Evolutionary conservation across 2,329 filamentous ascomycete species (phyloP), one percentile per base, ranked within the genome.

Genomic region (Dothistroma pini): DNA sequence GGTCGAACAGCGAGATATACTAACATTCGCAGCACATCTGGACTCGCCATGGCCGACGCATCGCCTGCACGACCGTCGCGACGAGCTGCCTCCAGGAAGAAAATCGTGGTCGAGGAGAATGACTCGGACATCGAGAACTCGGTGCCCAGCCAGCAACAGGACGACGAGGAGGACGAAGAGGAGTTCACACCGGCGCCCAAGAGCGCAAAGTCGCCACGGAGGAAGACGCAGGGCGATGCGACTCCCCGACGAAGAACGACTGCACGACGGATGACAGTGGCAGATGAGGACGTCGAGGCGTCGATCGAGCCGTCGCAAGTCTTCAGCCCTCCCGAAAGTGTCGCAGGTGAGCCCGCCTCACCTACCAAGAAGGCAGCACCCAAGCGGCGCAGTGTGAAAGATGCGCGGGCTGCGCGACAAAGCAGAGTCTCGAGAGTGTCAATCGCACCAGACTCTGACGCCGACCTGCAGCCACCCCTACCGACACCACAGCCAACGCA

Each of bases 181-280:
- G 90, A 96, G 54, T 95, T 92, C 70, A 89, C 89, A 50, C 91
- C 91, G 2, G 89, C 88, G 53, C 84, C 88, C 58, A 83, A 82
- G 61, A 81, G 79, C 52, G 84, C 81, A 34, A 80, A 83, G 65
- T 80, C 83, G 57, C 80, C 83, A n/a, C 79, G 83, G 65, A 78
- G 82, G 60, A 83, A 81, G 70, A 80, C 69, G 1, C 58, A 81
- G 9, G 77, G 79, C 6, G 71, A 79, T 10, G 76, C 83, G 8
- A 80, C 84, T 25, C 80, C 78, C 22, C 75, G 69, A 62, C 69
- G 70, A 62, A 75, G 70, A 62, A 76, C 77, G 14, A 70, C 71
- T 2, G 69, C 75, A 14, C 75, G 81, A 68, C 76, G 79, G 68
- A 56, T 31, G 38, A 73, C 83, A 65, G 75, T 78, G 72, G 79